These are phyloP conservation scores for Pseudocercospora crystallina DNA, from an alignment of 2,329 filamentous ascomycete species.

Conservation along the genomic window DNA sequence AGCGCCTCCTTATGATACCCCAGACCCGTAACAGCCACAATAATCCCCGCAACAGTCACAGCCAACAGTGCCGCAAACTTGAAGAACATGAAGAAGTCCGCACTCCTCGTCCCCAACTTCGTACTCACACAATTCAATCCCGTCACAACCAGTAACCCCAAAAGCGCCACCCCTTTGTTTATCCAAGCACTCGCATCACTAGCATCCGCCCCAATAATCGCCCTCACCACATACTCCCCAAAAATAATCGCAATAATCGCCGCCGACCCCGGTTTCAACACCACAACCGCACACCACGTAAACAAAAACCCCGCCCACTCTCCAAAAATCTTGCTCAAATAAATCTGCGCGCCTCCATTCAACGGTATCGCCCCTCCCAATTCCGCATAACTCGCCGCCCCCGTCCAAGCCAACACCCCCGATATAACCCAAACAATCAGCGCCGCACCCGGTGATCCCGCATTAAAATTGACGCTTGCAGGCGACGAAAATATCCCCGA, in stretches of 20 bases:
- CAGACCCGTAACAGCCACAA: conserved; percentile 83
- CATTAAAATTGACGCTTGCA: conserved; percentile 86
- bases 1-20: conserved; percentile 69
- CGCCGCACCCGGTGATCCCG: conserved; percentile 85
- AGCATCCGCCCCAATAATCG: conserved; percentile 81
- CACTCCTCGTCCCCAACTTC: conserved; percentile 78
- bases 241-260: conserved; percentile 98
- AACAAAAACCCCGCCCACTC: conserved; percentile 92
- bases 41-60: conserved; percentile 82
- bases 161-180: conserved; percentile 81
- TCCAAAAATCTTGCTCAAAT: conserved; percentile 93
- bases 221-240: conserved; percentile 92
- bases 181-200: conserved; percentile 81
- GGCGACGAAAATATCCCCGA: conserved; percentile 96
- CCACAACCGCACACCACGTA: conserved; percentile 91
- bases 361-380: conserved; percentile 92
- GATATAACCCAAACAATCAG: conserved; percentile 90
- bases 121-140: conserved; percentile 89
- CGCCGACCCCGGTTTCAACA: conserved; percentile 87
- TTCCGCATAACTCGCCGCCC: conserved; percentile 91
- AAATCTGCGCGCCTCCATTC: conserved; percentile 91
- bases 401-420: conserved; percentile 93
- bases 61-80: conserved; percentile 89
- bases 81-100: conserved; percentile 93
- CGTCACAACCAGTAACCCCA: conserved; percentile 74